A percentile compares a stretch with the other conserved stretches of the same genome.
Evolutionary conservation across 2,329 filamentous ascomycete species (phyloP).

Genomic region (Botrytis squamosa): DNA sequence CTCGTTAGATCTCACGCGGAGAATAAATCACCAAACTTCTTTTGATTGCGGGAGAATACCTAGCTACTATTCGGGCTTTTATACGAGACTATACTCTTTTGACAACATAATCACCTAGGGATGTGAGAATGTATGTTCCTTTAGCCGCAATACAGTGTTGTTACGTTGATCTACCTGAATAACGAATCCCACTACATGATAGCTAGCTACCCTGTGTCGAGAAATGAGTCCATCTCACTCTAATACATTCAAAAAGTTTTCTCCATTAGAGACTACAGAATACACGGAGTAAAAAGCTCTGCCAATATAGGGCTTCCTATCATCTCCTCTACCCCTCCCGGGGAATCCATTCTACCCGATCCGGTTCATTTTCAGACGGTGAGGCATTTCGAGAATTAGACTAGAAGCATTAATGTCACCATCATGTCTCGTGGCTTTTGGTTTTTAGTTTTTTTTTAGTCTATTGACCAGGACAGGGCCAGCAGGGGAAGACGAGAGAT

Average conservation of each 20-base stretch:
- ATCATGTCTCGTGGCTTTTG: constrained; percentile 15
- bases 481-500: background rate
- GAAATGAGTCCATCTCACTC: background rate
- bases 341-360: background rate
- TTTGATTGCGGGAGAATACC: background rate
- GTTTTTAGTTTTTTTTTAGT: constrained; percentile 8
- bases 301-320: background rate
- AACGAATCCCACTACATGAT: background rate
- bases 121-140: background rate
- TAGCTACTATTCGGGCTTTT: background rate
- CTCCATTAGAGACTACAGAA: background rate
- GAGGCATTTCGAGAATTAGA: constrained; percentile 5
- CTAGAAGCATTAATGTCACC: constrained; percentile 15
- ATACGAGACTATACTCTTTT: background rate
- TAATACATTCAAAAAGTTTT: background rate
- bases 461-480: background rate
- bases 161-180: background rate
- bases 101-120: background rate
- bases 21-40: background rate
- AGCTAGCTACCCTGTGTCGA: background rate
- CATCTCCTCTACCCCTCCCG: background rate
- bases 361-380: constrained; percentile 10
- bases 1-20: background rate
- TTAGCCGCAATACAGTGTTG: background rate
- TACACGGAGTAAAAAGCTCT: background rate